These are phyloP conservation scores for Stephanocyclus meneghinianus DNA, from an alignment of 352 stramenopile species.

Conservation along the genomic window DNA sequence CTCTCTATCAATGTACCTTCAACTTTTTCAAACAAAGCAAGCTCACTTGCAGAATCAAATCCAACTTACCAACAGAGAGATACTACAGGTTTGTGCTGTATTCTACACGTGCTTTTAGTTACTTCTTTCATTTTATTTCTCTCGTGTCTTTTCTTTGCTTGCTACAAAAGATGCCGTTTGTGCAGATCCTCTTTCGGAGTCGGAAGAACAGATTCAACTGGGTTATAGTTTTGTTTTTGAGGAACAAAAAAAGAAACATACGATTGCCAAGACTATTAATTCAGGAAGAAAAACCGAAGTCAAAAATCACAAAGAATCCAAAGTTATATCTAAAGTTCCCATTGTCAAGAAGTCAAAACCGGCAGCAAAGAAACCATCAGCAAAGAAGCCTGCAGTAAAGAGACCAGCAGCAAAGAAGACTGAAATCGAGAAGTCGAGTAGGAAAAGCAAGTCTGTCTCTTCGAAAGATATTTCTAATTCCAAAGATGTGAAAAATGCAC, in stretches of 20 bases:
- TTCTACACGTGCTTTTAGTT: neutral
- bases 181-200: slow-evolving; percentile 31
- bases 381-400: slow-evolving; percentile 11
- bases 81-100: neutral
- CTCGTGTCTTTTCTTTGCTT: neutral
- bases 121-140: neutral
- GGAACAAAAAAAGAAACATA: neutral
- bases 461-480: neutral
- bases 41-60: slow-evolving; percentile 62
- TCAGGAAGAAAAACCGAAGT: neutral
- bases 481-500: neutral
- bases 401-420: neutral
- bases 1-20: slow-evolving; percentile 42
- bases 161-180: neutral
- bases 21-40: slow-evolving; percentile 47
- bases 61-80: slow-evolving; percentile 3
- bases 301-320: neutral
- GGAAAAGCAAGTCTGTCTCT: neutral
- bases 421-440: slow-evolving; percentile 6
- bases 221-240: slow-evolving; percentile 39
- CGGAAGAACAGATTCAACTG: slow-evolving; percentile 20
- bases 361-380: slow-evolving; percentile 10
- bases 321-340: neutral
- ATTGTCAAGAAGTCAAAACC: neutral
- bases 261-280: neutral